A percentile compares a stretch with the other conserved stretches of the same genome.
These are phyloP conservation scores for Candida suzukii DNA, from an alignment of 805 yeast genomes.

Conservation along the genomic window DNA sequence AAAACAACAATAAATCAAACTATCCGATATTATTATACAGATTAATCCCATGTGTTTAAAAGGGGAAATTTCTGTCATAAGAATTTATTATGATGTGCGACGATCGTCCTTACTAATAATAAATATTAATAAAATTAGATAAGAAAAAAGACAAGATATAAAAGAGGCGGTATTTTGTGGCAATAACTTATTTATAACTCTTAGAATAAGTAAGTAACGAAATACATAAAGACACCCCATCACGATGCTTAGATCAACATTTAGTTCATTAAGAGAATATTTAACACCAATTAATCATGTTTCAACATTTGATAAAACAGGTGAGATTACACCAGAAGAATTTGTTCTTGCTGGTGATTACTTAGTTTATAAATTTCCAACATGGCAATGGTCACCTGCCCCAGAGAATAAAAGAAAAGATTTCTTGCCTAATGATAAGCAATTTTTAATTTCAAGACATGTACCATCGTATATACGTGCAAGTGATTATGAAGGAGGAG, in stretches of 20 bases:
- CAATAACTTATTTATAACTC: too few relatives aligned
- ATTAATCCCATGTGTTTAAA: too few relatives aligned
- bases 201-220: not conserved
- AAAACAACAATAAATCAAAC: not conserved
- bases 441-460: slow-evolving; percentile 78
- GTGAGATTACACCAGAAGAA: slow-evolving; percentile 94
- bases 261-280: slow-evolving; percentile 84
- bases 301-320: slow-evolving; percentile 82
- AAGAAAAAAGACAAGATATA: too few relatives aligned
- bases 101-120: too few relatives aligned
- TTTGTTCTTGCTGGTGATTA: slow-evolving; percentile 94
- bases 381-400: slow-evolving; percentile 87
- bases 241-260: slow-evolving; percentile 51
- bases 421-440: slow-evolving; percentile 82
- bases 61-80: too few relatives aligned
- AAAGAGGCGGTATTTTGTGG: too few relatives aligned
- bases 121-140: too few relatives aligned
- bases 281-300: slow-evolving; percentile 82
- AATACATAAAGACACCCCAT: not conserved
- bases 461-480: slow-evolving; percentile 85
- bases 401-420: slow-evolving; percentile 46
- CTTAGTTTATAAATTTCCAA: slow-evolving; percentile 84
- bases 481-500: slow-evolving; percentile 38
- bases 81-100: too few relatives aligned
- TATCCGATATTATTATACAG: too few relatives aligned